A percentile compares a stretch with the other conserved stretches of the same genome.
These are phyloP conservation scores for Cryphonectria parasitica DNA, from an alignment of 2,329 filamentous ascomycete genomes.

Conservation along the genomic window DNA sequence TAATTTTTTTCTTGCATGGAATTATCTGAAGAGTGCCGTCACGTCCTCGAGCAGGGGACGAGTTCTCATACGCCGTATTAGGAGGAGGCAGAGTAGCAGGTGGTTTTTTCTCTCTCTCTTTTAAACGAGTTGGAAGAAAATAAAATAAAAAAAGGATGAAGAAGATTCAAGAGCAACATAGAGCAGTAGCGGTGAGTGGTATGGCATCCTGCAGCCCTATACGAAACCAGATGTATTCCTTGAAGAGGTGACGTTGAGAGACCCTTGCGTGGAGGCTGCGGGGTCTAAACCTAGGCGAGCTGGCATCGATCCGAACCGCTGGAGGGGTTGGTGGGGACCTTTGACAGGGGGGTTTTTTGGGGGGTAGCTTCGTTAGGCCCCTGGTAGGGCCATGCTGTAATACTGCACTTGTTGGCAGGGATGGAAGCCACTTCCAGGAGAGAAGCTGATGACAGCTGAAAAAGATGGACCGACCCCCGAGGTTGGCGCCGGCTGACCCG, in stretches of 20 bases:
- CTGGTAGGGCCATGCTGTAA: neutral
- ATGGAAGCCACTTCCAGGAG: neutral
- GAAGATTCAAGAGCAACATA: neutral
- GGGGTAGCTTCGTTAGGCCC: neutral
- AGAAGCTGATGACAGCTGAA: neutral
- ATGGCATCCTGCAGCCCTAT: neutral
- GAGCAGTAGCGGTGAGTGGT: neutral
- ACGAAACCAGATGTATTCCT: neutral
- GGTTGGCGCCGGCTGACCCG: constrained; percentile 6
- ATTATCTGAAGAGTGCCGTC: neutral
- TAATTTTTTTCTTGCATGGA: too few species aligned
- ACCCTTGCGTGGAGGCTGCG: neutral
- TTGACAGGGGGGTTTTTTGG: neutral
- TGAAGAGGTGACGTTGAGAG: neutral
- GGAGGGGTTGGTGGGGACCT: neutral
- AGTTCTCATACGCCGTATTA: too few species aligned
- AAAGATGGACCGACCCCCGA: neutral
- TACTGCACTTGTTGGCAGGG: neutral
- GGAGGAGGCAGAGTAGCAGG: too few species aligned
- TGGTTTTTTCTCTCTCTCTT: too few species aligned
- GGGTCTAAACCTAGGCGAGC: neutral
- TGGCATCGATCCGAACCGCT: neutral
- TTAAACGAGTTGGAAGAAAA: too few species aligned
- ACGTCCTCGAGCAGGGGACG: neutral
- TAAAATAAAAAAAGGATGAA: neutral